Conservation (phyloP, 208 protist genomes). For the Acanthamoeba lenticulata region DNA sequence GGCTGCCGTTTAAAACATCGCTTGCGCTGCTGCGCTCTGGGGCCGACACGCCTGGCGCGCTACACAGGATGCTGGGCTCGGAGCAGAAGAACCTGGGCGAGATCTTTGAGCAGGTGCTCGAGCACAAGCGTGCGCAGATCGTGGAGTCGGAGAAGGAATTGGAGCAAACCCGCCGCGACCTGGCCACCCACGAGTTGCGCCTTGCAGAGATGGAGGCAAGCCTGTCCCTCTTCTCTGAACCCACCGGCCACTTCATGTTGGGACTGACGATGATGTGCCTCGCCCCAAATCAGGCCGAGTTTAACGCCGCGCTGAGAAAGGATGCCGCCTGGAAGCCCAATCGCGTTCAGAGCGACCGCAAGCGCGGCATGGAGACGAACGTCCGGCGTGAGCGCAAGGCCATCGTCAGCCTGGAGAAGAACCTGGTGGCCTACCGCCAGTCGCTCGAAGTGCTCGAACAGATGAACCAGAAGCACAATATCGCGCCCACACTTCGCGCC, state of each 20-base stretch:
- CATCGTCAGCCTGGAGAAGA: not conserved
- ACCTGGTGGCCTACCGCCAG: not conserved
- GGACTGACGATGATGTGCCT: not conserved
- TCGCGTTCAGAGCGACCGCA: not conserved
- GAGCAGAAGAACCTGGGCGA: not conserved
- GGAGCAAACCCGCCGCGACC: not conserved
- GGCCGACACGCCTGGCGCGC: not conserved
- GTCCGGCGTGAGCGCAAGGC: not conserved
- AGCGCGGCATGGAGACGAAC: not conserved
- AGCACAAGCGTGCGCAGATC: not conserved
- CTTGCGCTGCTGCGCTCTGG: too few relatives aligned
- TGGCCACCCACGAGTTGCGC: not conserved
- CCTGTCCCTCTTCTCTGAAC: not conserved
- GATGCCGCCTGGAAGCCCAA: constrained; percentile 3
- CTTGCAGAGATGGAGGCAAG: not conserved
- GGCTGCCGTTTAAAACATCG: too few relatives aligned
- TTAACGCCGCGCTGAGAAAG: not conserved
- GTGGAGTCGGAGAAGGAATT: not conserved
- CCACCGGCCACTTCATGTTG: too few relatives aligned
- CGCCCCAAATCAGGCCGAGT: not conserved
- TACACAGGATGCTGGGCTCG: not conserved
- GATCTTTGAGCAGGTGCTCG: not conserved
- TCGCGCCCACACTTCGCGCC: not conserved
- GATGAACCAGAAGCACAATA: not conserved
- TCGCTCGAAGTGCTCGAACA: not conserved